phyloP scores from a whole-genome alignment of 2,329 filamentous ascomycete species.

The Hypoxylon sp. region DNA sequence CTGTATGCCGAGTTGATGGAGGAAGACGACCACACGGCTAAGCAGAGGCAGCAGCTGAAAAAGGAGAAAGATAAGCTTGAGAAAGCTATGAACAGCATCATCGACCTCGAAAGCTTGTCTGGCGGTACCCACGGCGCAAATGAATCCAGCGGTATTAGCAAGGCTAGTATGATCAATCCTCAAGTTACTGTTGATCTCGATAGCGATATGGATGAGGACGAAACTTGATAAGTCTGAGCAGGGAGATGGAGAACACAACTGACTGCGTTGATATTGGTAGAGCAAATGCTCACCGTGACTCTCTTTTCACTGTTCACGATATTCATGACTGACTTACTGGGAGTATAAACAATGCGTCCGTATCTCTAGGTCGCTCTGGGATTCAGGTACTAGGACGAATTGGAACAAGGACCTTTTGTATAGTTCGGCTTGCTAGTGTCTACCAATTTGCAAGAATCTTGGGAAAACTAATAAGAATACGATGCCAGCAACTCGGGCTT shows the following conservation, averaged over 20 bases:
- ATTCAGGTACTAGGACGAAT: background rate
- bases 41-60: slow-evolving; percentile 57
- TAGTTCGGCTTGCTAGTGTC: slow-evolving; percentile 6
- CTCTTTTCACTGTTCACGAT: slow-evolving; percentile 7
- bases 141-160: slow-evolving; percentile 15
- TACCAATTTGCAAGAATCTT: slow-evolving; percentile 13
- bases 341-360: background rate
- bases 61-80: slow-evolving; percentile 60
- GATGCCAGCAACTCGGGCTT: slow-evolving; percentile 11
- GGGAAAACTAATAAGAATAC: slow-evolving; percentile 5
- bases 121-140: background rate
- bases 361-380: slow-evolving; percentile 4
- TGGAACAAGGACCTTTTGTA: background rate
- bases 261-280: slow-evolving; percentile 6
- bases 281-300: background rate
- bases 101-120: slow-evolving; percentile 56
- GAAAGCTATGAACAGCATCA: slow-evolving; percentile 62
- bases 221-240: background rate
- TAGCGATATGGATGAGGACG: slow-evolving; percentile 35
- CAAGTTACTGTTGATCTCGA: slow-evolving; percentile 20
- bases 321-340: background rate
- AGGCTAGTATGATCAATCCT: background rate
- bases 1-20: slow-evolving; percentile 62
- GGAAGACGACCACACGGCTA: slow-evolving; percentile 60
- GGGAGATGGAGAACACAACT: background rate